phyloP scores from a whole-genome alignment of 2,329 filamentous ascomycete genomes.

The Aspergillus sergii region DNA sequence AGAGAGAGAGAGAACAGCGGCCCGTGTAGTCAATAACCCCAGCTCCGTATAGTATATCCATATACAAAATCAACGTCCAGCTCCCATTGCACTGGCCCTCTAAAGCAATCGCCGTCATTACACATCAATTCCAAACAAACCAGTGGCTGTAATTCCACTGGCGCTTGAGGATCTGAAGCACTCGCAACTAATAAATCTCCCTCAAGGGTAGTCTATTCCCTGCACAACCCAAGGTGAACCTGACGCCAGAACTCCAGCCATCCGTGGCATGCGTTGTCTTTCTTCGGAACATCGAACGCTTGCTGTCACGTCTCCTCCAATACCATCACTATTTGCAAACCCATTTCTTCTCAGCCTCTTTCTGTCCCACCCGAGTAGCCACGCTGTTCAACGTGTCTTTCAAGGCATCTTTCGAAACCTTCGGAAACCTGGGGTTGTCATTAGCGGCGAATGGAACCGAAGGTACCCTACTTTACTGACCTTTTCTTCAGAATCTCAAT shows the following conservation, averaged over 20 bases:
- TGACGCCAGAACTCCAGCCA: slow-evolving; percentile 2
- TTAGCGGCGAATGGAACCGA: not conserved
- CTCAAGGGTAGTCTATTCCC: not conserved
- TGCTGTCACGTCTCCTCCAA: not conserved
- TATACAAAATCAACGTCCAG: not conserved
- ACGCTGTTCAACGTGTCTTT: slow-evolving; percentile 69
- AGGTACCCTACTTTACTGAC: slow-evolving; percentile 34
- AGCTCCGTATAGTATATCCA: not conserved
- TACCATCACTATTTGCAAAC: slow-evolving; percentile 44
- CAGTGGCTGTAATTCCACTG: not conserved
- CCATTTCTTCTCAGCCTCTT: slow-evolving; percentile 68
- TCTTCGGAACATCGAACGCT: not conserved
- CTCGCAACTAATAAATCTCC: not conserved
- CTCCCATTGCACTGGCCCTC: not conserved
- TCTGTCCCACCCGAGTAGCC: slow-evolving; percentile 65
- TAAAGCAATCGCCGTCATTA: slow-evolving; percentile 4
- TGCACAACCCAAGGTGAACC: not conserved
- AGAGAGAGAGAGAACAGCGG: not conserved
- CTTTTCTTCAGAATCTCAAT: slow-evolving; percentile 74
- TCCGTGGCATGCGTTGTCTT: not conserved
- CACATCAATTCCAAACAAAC: slow-evolving; percentile 1
- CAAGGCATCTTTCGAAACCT: slow-evolving; percentile 69
- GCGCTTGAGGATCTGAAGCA: not conserved
- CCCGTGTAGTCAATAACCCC: not conserved
- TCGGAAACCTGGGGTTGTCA: slow-evolving; percentile 60